Percentiles rank a stretch among this genome's conserved stretches.
These are phyloP conservation scores for Hyaloscypha hepaticicola DNA, from an alignment of 495 filamentous ascomycete genomes.

Conservation along the genomic window DNA sequence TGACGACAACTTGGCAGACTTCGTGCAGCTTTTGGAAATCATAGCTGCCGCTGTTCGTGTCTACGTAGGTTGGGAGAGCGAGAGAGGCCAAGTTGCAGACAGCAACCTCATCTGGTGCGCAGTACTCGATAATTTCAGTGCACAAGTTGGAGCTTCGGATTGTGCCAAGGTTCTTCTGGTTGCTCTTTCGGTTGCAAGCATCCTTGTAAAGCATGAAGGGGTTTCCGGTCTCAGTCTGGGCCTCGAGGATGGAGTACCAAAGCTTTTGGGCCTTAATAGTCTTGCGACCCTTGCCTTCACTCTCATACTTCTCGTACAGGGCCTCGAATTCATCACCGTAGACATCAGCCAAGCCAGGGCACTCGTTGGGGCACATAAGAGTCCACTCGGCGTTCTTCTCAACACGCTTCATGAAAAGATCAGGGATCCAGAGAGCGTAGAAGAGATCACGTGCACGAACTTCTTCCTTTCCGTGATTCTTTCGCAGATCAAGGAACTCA, in stretches of 20 bases:
- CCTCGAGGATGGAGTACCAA: conserved; percentile 96
- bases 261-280: conserved; percentile 97
- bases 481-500: conserved; percentile 93
- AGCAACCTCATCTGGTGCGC: conserved; percentile 93
- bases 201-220: conserved; percentile 99
- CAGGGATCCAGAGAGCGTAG: conserved; percentile 96
- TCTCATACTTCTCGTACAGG: conserved; percentile 92
- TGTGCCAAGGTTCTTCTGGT: conserved; percentile 98
- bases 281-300: conserved; percentile 81
- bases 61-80: conserved; percentile 84
- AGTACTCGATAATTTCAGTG: conserved; percentile 98
- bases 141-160: conserved; percentile 98
- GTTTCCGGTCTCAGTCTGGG: conserved; percentile 97
- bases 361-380: conserved; percentile 95
- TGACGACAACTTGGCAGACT: conserved; percentile 82
- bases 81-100: conserved; percentile 97
- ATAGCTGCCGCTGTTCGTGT: conserved; percentile 75
- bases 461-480: conserved; percentile 99
- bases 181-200: conserved; percentile 96
- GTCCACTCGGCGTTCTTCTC: conserved; percentile 96
- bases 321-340: conserved; percentile 97
- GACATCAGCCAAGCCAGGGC: conserved; percentile 89
- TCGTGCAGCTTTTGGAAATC: conserved; percentile 96
- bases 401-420: conserved; percentile 99
- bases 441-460: conserved; percentile 95